Percentiles rank a stretch among this genome's conserved stretches.
These are phyloP conservation scores for Aspergillus thermomutatus DNA, from an alignment of 2,329 filamentous ascomycete genomes.

Conservation along the genomic window DNA sequence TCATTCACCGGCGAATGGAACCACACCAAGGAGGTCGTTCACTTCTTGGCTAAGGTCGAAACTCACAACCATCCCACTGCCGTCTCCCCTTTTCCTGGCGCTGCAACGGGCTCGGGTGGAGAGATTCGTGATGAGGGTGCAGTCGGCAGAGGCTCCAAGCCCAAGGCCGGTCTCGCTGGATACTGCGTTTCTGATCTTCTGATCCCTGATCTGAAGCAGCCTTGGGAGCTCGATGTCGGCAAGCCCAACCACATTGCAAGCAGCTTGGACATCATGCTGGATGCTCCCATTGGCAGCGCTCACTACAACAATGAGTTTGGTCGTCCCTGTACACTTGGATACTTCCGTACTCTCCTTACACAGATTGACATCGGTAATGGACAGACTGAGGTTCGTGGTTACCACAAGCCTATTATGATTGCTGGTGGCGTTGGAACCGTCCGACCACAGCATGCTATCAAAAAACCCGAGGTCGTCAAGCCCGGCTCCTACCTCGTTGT, in stretches of 20 bases:
- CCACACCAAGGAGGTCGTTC: conserved; percentile 78
- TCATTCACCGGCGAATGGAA: conserved; percentile 83
- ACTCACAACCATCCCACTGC: conserved; percentile 97
- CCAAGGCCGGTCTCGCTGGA: conserved; percentile 86
- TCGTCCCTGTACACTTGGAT: conserved; percentile 79
- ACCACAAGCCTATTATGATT: conserved; percentile 99
- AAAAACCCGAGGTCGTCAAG: conserved; percentile 73
- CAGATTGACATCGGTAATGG: conserved; percentile 60
- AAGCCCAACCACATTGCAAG: conserved; percentile 90
- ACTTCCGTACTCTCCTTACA: conserved; percentile 85
- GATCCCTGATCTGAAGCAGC: conserved; percentile 76
- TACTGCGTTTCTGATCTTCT: conserved; percentile 94
- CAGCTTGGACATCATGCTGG: conserved; percentile 94
- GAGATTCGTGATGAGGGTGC: conserved; percentile 95
- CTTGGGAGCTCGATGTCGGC: conserved; percentile 90
- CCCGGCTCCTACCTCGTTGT: conserved; percentile 90
- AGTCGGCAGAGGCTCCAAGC: conserved; percentile 85
- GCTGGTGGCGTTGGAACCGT: conserved; percentile 93
- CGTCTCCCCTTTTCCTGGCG: conserved; percentile 88
- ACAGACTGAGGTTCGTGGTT: conserved; percentile 73
- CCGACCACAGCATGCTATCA: conserved; percentile 83
- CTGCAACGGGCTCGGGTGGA: conserved; percentile 90
- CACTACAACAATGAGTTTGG: conserved; percentile 98
- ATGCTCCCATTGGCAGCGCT: conserved; percentile 91
- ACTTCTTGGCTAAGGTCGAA: conserved; percentile 91